These are phyloP conservation scores for Funneliformis caledonium DNA, from an alignment of 371 early-diverging fungal genomes.

Conservation along the genomic window DNA sequence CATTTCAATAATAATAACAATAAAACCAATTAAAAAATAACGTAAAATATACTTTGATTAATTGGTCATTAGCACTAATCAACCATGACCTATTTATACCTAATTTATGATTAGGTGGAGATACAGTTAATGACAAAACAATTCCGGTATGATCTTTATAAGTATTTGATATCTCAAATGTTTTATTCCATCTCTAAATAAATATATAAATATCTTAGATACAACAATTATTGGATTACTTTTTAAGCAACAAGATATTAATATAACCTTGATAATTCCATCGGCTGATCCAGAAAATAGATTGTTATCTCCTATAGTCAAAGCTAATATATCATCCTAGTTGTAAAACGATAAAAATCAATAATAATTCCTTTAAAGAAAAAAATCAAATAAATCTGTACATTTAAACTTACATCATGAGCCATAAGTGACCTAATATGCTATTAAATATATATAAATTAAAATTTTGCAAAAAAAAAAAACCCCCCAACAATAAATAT, in stretches of 20 bases:
- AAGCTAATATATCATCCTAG: constrained; percentile 71
- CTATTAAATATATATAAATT: constrained; percentile 3
- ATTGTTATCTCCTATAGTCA: constrained; percentile 54
- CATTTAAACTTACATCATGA: constrained; percentile 55
- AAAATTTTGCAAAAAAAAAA: neutral
- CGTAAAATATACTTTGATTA: constrained; percentile 57
- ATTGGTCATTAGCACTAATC: constrained; percentile 70
- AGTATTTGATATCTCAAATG: constrained; percentile 66
- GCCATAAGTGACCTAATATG: constrained; percentile 67
- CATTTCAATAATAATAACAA: neutral
- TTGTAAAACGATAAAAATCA: neutral
- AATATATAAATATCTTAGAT: constrained; percentile 11
- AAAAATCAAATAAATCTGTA: neutral
- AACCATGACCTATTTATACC: constrained; percentile 46
- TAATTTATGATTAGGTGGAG: constrained; percentile 45
- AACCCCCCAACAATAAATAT: neutral
- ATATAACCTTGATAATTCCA: constrained; percentile 69
- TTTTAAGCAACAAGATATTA: neutral
- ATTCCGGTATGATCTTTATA: constrained; percentile 66
- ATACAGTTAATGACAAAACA: constrained; percentile 68
- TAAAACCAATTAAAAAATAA: neutral
- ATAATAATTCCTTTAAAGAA: neutral
- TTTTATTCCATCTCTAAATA: constrained; percentile 67
- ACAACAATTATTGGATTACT: neutral
- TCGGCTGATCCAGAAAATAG: constrained; percentile 79